Evolutionary conservation across 2,329 filamentous ascomycete genomes (phyloP).

Genomic region (Neospermospora avenae): DNA sequence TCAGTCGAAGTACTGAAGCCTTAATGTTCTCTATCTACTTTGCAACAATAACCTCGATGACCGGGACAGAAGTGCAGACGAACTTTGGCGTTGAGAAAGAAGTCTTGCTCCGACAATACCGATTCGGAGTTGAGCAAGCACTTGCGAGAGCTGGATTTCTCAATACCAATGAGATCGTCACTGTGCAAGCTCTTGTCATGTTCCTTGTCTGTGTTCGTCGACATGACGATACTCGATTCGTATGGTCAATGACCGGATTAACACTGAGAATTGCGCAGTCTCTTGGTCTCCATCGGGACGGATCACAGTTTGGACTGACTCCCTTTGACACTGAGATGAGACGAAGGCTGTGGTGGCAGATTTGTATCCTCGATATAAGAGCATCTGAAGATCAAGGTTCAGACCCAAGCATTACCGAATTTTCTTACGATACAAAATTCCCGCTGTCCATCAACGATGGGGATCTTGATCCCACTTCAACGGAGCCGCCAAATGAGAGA

Average conservation of each 20-base stretch:
- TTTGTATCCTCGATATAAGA: slow-evolving; percentile 57
- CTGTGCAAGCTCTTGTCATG: slow-evolving; percentile 52
- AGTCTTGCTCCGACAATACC: slow-evolving; percentile 45
- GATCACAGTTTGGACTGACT: slow-evolving; percentile 48
- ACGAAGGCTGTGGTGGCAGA: slow-evolving; percentile 57
- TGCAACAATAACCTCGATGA: slow-evolving; percentile 45
- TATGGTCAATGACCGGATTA: slow-evolving; percentile 57
- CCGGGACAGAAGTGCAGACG: slow-evolving; percentile 31
- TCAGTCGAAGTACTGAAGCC: slow-evolving; percentile 45
- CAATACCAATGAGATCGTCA: slow-evolving; percentile 50
- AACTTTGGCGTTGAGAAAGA: slow-evolving; percentile 43
- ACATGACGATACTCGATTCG: slow-evolving; percentile 40
- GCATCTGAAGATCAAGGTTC: slow-evolving; percentile 62
- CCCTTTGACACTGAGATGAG: slow-evolving; percentile 61
- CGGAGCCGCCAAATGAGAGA: slow-evolving; percentile 23
- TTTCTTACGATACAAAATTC: slow-evolving; percentile 56
- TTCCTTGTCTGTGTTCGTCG: slow-evolving; percentile 53
- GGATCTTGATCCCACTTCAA: slow-evolving; percentile 41
- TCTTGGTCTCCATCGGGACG: slow-evolving; percentile 58
- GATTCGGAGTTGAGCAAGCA: slow-evolving; percentile 52
- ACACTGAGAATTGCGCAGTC: slow-evolving; percentile 57
- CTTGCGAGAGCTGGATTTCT: slow-evolving; percentile 53
- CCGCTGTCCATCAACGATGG: slow-evolving; percentile 48
- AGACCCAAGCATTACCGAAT: slow-evolving; percentile 55
- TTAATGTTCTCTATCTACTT: slow-evolving; percentile 57